Base-by-base conservation (phyloP, 306 rosid species). In the Gleditsia sinensis region DNA sequence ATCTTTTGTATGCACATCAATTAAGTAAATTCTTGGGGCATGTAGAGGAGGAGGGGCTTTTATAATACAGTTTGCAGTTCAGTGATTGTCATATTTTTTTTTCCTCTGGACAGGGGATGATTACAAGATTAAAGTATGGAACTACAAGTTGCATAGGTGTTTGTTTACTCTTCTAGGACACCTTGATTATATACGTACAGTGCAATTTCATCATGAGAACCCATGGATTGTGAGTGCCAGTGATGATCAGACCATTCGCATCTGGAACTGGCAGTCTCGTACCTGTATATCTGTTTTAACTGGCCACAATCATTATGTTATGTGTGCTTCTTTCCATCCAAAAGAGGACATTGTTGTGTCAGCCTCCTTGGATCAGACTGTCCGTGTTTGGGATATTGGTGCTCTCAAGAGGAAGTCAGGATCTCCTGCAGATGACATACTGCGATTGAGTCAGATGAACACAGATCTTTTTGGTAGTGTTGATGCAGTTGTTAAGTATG, bases 81-180 rank as follows among this genome's bases (percentile, higher is more conserved):
- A 28, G 9, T 2, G 21, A 57, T 57, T 56, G 13, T 12, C 13
- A 25, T 13, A 27, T 13, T 28, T 14, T 1, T 56, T 56, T 56
- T 28, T 16, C 62, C 20, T 16, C 21, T 57, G 39, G 10, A 32
- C 93, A 93, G 98, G 98, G 82, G 98, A 93, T 75, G 98, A 93
- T 85, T 93, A 93, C 88, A 93, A 93, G 84, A 91, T 93, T 81
- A 93, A 93, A 74, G 98, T 93, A 51, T 93, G 98, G 98, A 93
- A 93, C 92, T 93, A 93, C 85, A 91, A 93, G 92, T 71, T 89
- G 86, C 98, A 93, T n/a, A n/a, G n/a, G n/a, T n/a, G n/a, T n/a
- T n/a, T n/a, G n/a, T n/a, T n/a, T n/a, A n/a, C n/a, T n/a, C n/a
- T n/a, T n/a, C n/a, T n/a, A n/a, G n/a, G n/a, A n/a, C n/a, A n/a